A percentile compares a stretch with the other conserved stretches of the same genome.
Conservation (phyloP, 805 yeast species). For the Teunomyces stri region DNA sequence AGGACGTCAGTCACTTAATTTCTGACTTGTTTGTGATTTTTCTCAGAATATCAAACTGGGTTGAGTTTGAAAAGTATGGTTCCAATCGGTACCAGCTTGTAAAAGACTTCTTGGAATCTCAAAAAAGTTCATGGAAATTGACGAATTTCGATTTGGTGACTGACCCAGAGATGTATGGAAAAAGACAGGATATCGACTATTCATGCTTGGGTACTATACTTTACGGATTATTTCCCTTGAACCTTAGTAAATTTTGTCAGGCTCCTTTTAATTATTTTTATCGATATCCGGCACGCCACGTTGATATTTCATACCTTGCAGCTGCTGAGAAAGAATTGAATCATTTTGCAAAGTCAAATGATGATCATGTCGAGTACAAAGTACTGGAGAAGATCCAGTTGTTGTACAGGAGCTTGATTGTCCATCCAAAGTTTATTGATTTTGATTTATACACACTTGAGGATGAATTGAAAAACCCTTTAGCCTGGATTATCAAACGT, state of each 20-base stretch:
- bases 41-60: conserved; percentile 36
- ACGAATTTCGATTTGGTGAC: conserved; percentile 11
- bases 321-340: background rate
- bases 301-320: conserved; percentile 4
- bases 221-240: conserved; percentile 58
- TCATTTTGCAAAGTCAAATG: background rate
- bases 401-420: conserved; percentile 31
- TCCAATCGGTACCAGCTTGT: conserved; percentile 10
- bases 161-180: conserved; percentile 17
- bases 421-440: conserved; percentile 49
- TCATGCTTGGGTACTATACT: conserved; percentile 45
- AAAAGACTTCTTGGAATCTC: conserved; percentile 6
- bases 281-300: conserved; percentile 1
- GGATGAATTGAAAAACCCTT: conserved; percentile 19
- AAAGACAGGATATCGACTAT: conserved; percentile 4
- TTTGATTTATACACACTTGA: conserved; percentile 24
- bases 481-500: conserved; percentile 17
- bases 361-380: background rate
- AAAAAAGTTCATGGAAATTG: conserved; percentile 16
- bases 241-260: conserved; percentile 41
- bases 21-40: conserved; percentile 45
- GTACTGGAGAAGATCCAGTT: conserved; percentile 17
- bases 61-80: conserved; percentile 13
- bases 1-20: conserved; percentile 28
- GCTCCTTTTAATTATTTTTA: conserved; percentile 37